A percentile compares a stretch with the other conserved stretches of the same genome.
Conservation (phyloP, 2,329 filamentous ascomycete genomes). For the Fusarium stilboides region DNA sequence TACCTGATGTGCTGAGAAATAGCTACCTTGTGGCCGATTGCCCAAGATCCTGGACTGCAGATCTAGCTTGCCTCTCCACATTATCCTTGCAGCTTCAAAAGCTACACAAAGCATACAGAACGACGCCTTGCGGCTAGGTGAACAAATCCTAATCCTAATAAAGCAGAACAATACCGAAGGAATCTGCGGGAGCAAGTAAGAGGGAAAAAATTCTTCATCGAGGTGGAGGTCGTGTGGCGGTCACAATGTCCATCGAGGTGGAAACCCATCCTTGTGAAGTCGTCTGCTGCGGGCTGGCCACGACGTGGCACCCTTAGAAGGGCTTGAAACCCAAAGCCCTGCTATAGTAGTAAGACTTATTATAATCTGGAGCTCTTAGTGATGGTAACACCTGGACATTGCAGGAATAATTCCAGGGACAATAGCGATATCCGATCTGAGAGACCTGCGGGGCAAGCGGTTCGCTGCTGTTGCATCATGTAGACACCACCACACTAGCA, state of each 20-base stretch:
- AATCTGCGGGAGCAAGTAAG: conserved; percentile 32
- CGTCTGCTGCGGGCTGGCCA: conserved; percentile 40
- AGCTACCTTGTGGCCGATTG: conserved; percentile 8
- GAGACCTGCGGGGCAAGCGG: conserved; percentile 29
- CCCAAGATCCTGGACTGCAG: conserved; percentile 49
- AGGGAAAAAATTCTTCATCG: conserved; percentile 46
- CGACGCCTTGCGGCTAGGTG: conserved; percentile 32
- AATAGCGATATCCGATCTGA: conserved; percentile 35
- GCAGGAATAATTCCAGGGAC: conserved; percentile 16
- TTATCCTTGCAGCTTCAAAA: conserved; percentile 35
- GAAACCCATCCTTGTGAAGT: conserved; percentile 42
- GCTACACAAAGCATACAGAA: conserved; percentile 29
- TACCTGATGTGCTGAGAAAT: conserved; percentile 19
- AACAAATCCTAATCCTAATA: conserved; percentile 17
- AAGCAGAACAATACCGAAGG: conserved; percentile 30
- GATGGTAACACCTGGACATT: conserved; percentile 30
- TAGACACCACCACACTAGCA: conserved; percentile 36
- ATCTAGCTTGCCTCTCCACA: conserved; percentile 47
- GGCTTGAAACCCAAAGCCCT: conserved; percentile 36
- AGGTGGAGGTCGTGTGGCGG: conserved; percentile 49
- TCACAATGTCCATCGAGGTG: conserved; percentile 47
- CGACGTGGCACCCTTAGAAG: conserved; percentile 49
- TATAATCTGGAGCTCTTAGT: conserved; percentile 8
- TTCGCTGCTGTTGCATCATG: conserved; percentile 39
- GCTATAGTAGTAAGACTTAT: conserved; percentile 35